Evolutionary conservation across 2,329 filamentous ascomycete genomes (phyloP), one percentile per base, ranked within the genome.

Genomic region (Phaeosphaeria sp.): DNA sequence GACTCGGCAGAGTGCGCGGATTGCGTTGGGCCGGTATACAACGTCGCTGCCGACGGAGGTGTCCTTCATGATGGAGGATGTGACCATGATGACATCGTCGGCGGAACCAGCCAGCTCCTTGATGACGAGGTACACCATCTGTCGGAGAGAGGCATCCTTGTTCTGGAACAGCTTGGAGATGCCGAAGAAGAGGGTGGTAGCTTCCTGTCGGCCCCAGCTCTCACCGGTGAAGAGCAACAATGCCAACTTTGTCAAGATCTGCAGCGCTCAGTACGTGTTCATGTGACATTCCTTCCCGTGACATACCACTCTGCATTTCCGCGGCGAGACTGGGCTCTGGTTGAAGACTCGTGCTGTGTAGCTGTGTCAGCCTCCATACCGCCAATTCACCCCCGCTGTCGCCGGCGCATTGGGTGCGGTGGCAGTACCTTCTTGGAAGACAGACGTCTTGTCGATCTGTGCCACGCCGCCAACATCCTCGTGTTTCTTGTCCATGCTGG

Each of bases 51-150:
- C 92, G 63, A 96, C 93, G 52, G 93, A 93, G 11, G 94, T 97
- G 78, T 99, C 95, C 84, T 99, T 99, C 95, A 98, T 99, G 71
- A 99, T 97, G 69, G 94, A 97, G 80, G 92, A 96, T 18, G 95
- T 99, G 62, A 97, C 95, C 95, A 99, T 98, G 78, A 99, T 99
- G 65, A 97, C 96, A 84, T 99, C 95, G 82, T 98, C 93, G 58
- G 95, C 95, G 22, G 93, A 97, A 78, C 89, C 88, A 67, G 94
- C 92, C 73, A 99, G 85, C 85, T 99, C 95, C 87, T 98, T 99
- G 83, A 98, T 92, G 77, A 97, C 89, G 67, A 98, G 85, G 82
- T 98, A 96, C 51, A 99, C 94, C 93, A 98, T 97, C 84, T 99
- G 95, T 73, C 95, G 92, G 76, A 99, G 85, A 72, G 92, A 94